Percentiles rank a stretch among this genome's conserved stretches.
Conservation (phyloP, 768 basidiomycete species). For the Panaeolus papilionaceus region DNA sequence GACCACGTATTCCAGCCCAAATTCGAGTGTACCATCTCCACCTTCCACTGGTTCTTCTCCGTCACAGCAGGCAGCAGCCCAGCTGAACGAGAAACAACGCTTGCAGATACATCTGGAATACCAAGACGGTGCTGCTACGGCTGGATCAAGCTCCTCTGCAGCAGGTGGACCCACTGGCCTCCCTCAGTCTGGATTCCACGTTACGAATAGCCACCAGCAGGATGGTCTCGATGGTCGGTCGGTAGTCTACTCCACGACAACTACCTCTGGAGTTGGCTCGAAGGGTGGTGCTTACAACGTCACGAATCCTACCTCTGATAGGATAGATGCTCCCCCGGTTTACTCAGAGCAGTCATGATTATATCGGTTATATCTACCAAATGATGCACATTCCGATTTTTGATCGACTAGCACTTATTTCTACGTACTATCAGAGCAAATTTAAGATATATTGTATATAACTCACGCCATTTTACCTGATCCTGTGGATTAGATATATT, state of each 20-base stretch:
- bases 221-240: slow-evolving; percentile 8
- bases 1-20: neutral
- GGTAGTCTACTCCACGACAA: neutral
- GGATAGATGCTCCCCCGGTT: neutral
- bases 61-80: neutral
- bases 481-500: neutral
- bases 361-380: neutral
- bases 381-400: neutral
- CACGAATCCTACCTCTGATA: neutral
- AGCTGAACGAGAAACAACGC: neutral
- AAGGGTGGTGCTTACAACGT: neutral
- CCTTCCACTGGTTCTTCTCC: slow-evolving; percentile 2
- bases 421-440: neutral
- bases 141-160: neutral
- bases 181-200: neutral
- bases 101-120: slow-evolving; percentile 7
- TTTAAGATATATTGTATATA: neutral
- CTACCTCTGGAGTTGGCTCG: neutral
- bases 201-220: neutral
- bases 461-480: neutral
- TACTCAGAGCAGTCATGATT: neutral
- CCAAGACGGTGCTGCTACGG: neutral
- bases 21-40: neutral
- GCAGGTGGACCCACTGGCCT: neutral
- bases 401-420: neutral